Evolutionary conservation across 352 stramenopile species (phyloP).

Genomic region (Blastocystis sp.): DNA sequence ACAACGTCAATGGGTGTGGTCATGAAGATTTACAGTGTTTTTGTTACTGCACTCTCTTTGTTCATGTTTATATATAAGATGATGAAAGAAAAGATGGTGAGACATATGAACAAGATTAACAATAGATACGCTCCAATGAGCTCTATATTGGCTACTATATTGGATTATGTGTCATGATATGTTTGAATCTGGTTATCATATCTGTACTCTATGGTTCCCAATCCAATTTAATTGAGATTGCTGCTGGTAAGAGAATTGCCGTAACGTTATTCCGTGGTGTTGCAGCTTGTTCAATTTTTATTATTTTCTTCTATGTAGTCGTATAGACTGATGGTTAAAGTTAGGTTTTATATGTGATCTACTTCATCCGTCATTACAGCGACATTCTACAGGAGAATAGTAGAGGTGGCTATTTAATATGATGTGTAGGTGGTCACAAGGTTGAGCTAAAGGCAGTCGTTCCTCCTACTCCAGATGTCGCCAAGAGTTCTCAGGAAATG

Average conservation of each 20-base stretch:
- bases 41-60: neutral
- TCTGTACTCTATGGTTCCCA: slow-evolving; percentile 58
- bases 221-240: slow-evolving; percentile 60
- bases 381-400: slow-evolving; percentile 43
- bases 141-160: slow-evolving; percentile 51
- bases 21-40: slow-evolving; percentile 54
- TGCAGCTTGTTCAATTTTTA: slow-evolving; percentile 13
- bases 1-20: slow-evolving; percentile 40
- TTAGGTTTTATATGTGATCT: slow-evolving; percentile 12
- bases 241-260: neutral
- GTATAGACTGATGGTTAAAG: neutral
- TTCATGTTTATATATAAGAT: slow-evolving; percentile 49
- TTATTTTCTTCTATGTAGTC: slow-evolving; percentile 38
- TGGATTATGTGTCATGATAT: slow-evolving; percentile 47
- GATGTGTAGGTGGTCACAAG: neutral
- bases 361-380: slow-evolving; percentile 33
- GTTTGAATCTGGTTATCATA: slow-evolving; percentile 42
- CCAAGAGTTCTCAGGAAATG: slow-evolving; percentile 3
- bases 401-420: neutral
- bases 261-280: slow-evolving; percentile 33
- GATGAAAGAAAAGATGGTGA: neutral
- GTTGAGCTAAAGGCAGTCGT: neutral
- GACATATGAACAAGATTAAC: neutral
- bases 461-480: neutral
- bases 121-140: slow-evolving; percentile 33